Conservation (phyloP, 345 rosid species). For the Linum trigynum region DNA sequence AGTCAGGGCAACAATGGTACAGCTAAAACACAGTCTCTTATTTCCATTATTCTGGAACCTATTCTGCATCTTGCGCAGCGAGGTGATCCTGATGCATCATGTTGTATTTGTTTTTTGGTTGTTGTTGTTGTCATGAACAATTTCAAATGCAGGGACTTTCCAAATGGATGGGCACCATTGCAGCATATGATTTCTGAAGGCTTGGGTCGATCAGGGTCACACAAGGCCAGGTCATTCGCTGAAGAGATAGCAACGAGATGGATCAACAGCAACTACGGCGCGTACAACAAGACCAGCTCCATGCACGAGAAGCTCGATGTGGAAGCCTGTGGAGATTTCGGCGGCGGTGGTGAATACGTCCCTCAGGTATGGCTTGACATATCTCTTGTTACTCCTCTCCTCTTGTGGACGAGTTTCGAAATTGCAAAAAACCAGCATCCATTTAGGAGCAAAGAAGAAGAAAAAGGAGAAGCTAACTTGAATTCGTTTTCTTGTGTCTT, state of each 20-base stretch:
- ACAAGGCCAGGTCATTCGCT: conserved; percentile 54
- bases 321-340: conserved; percentile 38
- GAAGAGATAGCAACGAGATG: conserved; percentile 65
- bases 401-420: too few species aligned
- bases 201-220: conserved; percentile 37
- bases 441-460: neutral
- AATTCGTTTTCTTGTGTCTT: neutral
- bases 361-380: conserved; percentile 40
- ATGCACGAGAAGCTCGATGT: conserved; percentile 52
- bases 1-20: conserved; percentile 76
- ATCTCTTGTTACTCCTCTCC: too few species aligned
- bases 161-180: conserved; percentile 90
- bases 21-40: neutral
- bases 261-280: conserved; percentile 56
- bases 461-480: neutral
- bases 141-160: conserved; percentile 59
- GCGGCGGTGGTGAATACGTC: conserved; percentile 64
- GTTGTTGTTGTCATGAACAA: neutral
- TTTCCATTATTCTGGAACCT: neutral
- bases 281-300: conserved; percentile 42
- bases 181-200: conserved; percentile 81
- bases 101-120: neutral
- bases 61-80: too few species aligned
- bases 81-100: too few species aligned
- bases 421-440: neutral